Conservation (phyloP, 1,284 basidiomycete genomes). For the Agroathelia rolfsii region DNA sequence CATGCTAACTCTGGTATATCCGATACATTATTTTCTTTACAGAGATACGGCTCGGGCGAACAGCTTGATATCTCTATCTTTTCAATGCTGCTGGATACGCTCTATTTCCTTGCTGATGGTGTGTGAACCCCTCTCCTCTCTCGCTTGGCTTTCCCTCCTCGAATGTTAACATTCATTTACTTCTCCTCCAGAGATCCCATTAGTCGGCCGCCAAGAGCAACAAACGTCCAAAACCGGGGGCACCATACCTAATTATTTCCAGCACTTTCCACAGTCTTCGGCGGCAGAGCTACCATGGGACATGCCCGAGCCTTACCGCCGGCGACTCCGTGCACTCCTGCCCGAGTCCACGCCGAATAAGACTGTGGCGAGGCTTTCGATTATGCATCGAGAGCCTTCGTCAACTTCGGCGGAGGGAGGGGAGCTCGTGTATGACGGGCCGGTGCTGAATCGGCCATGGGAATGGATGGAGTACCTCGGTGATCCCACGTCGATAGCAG, state of each 20-base stretch:
- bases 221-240: not conserved
- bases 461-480: constrained; percentile 77
- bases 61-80: constrained; percentile 46
- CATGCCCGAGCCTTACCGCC: constrained; percentile 47
- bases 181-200: constrained; percentile 38
- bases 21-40: constrained; percentile 6
- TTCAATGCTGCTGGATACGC: constrained; percentile 60
- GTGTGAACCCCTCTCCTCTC: constrained; percentile 12
- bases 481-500: constrained; percentile 30
- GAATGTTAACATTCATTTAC: constrained; percentile 42
- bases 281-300: constrained; percentile 45
- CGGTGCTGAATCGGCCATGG: constrained; percentile 69
- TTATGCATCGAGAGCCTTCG: constrained; percentile 41
- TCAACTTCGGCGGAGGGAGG: too few relatives aligned
- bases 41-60: constrained; percentile 44
- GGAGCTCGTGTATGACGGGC: constrained; percentile 33
- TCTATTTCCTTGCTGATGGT: constrained; percentile 69
- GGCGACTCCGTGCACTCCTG: constrained; percentile 46
- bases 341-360: constrained; percentile 39
- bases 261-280: constrained; percentile 49
- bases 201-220: not conserved
- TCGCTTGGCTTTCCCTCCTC: not conserved
- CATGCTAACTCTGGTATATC: constrained; percentile 8
- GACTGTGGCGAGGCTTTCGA: constrained; percentile 46
- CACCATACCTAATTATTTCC: constrained; percentile 49